Conservation (phyloP, 2,329 filamentous ascomycete genomes). For the Podosphaera xanthii region DNA sequence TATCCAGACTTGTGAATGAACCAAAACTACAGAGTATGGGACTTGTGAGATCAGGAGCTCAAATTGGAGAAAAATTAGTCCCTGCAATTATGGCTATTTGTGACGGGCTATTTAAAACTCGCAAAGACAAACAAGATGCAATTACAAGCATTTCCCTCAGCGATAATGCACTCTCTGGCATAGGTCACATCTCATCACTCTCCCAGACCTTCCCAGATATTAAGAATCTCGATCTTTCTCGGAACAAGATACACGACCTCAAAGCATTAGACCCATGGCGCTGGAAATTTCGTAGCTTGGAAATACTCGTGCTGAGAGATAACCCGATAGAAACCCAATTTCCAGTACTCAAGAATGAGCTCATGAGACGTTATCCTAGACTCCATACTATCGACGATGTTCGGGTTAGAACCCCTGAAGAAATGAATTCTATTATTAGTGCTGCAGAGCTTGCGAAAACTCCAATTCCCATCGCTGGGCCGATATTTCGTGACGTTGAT, state of each 20-base stretch:
- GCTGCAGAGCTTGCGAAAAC: slow-evolving; percentile 24
- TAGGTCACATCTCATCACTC: slow-evolving; percentile 50
- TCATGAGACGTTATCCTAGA: slow-evolving; percentile 65
- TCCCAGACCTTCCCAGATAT: slow-evolving; percentile 64
- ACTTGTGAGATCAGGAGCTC: slow-evolving; percentile 38
- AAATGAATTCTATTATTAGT: slow-evolving; percentile 35
- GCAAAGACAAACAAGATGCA: slow-evolving; percentile 49
- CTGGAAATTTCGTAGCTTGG: slow-evolving; percentile 52
- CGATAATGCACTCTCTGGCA: slow-evolving; percentile 53
- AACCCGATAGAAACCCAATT: slow-evolving; percentile 47
- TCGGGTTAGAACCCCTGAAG: slow-evolving; percentile 49
- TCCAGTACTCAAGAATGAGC: slow-evolving; percentile 43
- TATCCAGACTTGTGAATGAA: slow-evolving; percentile 58
- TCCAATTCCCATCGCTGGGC: slow-evolving; percentile 36
- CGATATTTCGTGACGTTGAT: slow-evolving; percentile 52
- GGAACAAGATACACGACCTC: slow-evolving; percentile 52
- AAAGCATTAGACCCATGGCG: slow-evolving; percentile 53
- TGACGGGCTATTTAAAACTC: slow-evolving; percentile 50
- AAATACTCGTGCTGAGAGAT: slow-evolving; percentile 56
- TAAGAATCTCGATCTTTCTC: slow-evolving; percentile 70
- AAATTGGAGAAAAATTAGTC: slow-evolving; percentile 51
- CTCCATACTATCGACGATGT: slow-evolving; percentile 55
- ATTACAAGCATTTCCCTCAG: slow-evolving; percentile 66
- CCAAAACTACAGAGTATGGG: slow-evolving; percentile 47
- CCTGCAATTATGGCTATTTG: slow-evolving; percentile 76